phyloP scores from a whole-genome alignment of 2,329 filamentous ascomycete genomes.

The Teratosphaeria nubilosa region DNA sequence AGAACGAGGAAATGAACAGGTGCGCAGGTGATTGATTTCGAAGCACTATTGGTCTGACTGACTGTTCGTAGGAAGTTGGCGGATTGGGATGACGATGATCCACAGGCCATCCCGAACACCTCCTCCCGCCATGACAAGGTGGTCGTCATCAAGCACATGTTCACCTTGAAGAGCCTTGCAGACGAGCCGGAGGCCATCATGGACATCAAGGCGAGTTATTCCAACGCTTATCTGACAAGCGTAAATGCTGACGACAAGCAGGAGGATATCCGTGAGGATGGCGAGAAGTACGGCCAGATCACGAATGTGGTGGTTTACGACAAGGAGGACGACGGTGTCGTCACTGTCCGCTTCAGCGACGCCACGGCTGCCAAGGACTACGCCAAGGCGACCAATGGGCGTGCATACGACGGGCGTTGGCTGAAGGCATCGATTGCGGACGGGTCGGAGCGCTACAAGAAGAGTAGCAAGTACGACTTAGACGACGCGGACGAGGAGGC shows the following conservation, averaged over 20 bases:
- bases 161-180: slow-evolving; percentile 73
- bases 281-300: slow-evolving; percentile 72
- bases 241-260: background rate
- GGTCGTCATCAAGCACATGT: slow-evolving; percentile 87
- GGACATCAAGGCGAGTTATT: slow-evolving; percentile 59
- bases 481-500: slow-evolving; percentile 9
- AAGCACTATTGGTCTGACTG: background rate
- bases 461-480: slow-evolving; percentile 39
- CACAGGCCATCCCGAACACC: slow-evolving; percentile 43
- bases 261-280: slow-evolving; percentile 86
- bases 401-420: slow-evolving; percentile 63
- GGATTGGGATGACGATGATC: slow-evolving; percentile 87
- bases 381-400: slow-evolving; percentile 60
- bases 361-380: slow-evolving; percentile 62
- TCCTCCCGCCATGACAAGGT: slow-evolving; percentile 60
- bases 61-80: slow-evolving; percentile 56
- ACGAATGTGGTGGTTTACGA: slow-evolving; percentile 90
- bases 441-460: slow-evolving; percentile 63
- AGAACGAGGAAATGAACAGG: slow-evolving; percentile 76
- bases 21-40: slow-evolving; percentile 21
- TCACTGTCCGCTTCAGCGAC: slow-evolving; percentile 71
- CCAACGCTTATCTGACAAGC: background rate
- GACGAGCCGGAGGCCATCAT: slow-evolving; percentile 73
- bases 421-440: slow-evolving; percentile 48
- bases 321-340: slow-evolving; percentile 71